Evolutionary conservation across 495 filamentous ascomycete species (phyloP).

Genomic region (Niebla homalea): DNA sequence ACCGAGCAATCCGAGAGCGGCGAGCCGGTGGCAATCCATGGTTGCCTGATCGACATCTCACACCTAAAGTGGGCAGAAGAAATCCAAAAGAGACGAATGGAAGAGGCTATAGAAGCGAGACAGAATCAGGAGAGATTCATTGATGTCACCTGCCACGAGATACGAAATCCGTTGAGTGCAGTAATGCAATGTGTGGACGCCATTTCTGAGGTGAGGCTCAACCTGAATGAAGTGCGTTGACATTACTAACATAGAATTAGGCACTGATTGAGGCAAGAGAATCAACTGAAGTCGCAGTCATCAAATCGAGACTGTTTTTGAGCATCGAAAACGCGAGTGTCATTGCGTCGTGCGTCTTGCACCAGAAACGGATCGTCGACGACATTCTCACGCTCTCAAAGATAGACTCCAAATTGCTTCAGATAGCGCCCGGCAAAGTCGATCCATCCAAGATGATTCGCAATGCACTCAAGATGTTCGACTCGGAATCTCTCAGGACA

Average conservation of each 20-base stretch:
- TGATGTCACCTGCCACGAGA: conserved; percentile 79
- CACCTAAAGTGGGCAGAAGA: conserved; percentile 33
- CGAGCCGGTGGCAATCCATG: conserved; percentile 54
- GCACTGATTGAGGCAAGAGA: no score
- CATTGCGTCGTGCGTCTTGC: conserved; percentile 59
- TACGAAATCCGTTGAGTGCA: conserved; percentile 71
- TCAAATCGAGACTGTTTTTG: no score
- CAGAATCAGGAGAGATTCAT: conserved; percentile 72
- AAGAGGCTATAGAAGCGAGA: conserved; percentile 52
- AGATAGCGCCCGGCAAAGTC: conserved; percentile 54
- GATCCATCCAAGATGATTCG: conserved; percentile 56
- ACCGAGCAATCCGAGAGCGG: conserved; percentile 46
- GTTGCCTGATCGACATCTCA: conserved; percentile 40
- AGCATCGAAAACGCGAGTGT: conserved; percentile 19
- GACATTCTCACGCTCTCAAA: conserved; percentile 72
- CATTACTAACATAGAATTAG: no score
- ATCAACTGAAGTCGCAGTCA: no score
- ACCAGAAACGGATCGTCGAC: conserved; percentile 71
- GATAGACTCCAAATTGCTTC: conserved; percentile 59
- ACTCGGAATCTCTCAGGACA: conserved; percentile 53
- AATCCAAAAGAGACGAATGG: conserved; percentile 44
- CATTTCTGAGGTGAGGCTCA: conserved; percentile 26
- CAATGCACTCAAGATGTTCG: conserved; percentile 58
- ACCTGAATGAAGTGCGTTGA: no score
- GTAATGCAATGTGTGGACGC: conserved; percentile 75